phyloP scores from a whole-genome alignment of 2,329 filamentous ascomycete species.

The Paraconiothyrium sp. region DNA sequence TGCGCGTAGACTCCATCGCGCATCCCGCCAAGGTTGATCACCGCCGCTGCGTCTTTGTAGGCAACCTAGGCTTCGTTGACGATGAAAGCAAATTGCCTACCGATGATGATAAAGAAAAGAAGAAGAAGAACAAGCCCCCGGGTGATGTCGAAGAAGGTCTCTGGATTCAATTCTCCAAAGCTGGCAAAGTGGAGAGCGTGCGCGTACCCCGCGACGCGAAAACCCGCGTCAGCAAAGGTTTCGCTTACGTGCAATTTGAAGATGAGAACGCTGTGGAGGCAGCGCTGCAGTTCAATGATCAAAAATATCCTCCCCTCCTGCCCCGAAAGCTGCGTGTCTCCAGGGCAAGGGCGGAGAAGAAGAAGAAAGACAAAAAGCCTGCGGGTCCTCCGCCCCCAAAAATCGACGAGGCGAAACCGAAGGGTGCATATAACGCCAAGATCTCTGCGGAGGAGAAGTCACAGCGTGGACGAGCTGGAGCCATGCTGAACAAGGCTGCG shows the following conservation, averaged over 20 bases:
- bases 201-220: conserved; percentile 88
- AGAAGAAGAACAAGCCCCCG: conserved; percentile 71
- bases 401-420: conserved; percentile 26
- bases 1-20: conserved; percentile 89
- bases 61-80: conserved; percentile 95
- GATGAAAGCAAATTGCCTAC: conserved; percentile 77
- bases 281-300: conserved; percentile 86
- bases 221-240: conserved; percentile 93
- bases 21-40: conserved; percentile 86
- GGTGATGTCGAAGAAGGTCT: conserved; percentile 93
- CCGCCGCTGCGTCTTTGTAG: conserved; percentile 92
- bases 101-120: conserved; percentile 73
- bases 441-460: conserved; percentile 75
- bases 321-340: conserved; percentile 86
- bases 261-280: conserved; percentile 89
- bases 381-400: conserved; percentile 26
- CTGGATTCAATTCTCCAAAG: conserved; percentile 81
- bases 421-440: conserved; percentile 73
- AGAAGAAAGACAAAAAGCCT: conserved; percentile 49
- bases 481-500: conserved; percentile 76
- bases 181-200: conserved; percentile 89
- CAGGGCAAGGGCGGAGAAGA: conserved; percentile 76
- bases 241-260: conserved; percentile 96
- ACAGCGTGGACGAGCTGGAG: conserved; percentile 75
- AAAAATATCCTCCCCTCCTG: conserved; percentile 95